These are phyloP conservation scores for Rhodotorula sp. DNA, from an alignment of 1,284 basidiomycete species.

Conservation along the genomic window DNA sequence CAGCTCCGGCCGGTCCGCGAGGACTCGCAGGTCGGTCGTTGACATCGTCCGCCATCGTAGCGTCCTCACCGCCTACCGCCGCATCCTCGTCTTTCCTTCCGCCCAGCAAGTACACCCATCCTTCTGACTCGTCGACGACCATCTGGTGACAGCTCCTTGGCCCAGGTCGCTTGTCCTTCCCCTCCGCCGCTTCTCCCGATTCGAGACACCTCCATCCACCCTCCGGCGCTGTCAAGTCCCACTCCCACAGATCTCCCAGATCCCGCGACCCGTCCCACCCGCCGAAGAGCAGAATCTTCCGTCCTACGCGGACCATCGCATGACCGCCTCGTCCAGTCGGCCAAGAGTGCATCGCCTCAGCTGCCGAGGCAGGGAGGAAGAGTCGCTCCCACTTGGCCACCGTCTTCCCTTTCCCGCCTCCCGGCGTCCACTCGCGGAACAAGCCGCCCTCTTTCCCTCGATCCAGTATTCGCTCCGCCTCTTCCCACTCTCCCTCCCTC, in stretches of 20 bases:
- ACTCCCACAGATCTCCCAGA: conserved; percentile 49
- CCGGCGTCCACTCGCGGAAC: conserved; percentile 28
- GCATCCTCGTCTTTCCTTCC: conserved; percentile 18
- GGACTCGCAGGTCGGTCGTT: too few relatives aligned
- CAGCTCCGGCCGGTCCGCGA: too few relatives aligned
- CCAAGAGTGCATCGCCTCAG: conserved; percentile 14
- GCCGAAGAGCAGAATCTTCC: conserved; percentile 47
- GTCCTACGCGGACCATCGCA: conserved; percentile 47
- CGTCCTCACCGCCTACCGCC: conserved; percentile 3
- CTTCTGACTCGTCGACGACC: conserved; percentile 47
- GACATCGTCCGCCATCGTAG: not conserved
- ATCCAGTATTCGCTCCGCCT: conserved; percentile 41
- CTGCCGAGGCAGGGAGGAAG: conserved; percentile 1
- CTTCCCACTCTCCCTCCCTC: conserved; percentile 45
- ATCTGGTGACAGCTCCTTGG: conserved; percentile 50
- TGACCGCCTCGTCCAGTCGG: conserved; percentile 48
- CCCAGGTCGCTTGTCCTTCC: conserved; percentile 37
- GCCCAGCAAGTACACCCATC: conserved; percentile 50
- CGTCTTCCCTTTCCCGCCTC: not conserved
- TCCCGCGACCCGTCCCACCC: conserved; percentile 50
- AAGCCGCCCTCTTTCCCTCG: conserved; percentile 28
- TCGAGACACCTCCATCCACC: conserved; percentile 4
- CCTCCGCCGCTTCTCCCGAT: not conserved
- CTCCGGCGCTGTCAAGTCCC: conserved; percentile 26
- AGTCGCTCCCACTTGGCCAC: conserved; percentile 28